These are phyloP conservation scores for Polygonum aviculare DNA, from an alignment of 148 eudicot genomes.

Conservation along the genomic window DNA sequence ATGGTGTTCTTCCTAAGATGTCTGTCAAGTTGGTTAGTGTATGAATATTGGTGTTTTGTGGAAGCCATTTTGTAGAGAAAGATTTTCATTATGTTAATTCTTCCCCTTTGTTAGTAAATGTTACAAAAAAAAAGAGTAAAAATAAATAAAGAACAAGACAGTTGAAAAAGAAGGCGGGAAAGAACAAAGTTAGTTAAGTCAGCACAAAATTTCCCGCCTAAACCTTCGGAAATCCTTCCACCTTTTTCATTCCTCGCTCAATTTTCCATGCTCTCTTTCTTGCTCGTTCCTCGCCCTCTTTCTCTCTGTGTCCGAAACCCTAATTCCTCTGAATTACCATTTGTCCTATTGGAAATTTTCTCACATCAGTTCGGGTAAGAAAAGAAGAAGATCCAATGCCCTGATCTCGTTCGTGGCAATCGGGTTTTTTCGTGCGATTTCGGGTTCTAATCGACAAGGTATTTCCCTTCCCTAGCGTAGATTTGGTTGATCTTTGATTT, in stretches of 20 bases:
- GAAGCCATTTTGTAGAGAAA: no score
- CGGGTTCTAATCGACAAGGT: not conserved
- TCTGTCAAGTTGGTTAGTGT: not conserved
- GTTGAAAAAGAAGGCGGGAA: not conserved
- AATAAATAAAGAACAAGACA: not conserved
- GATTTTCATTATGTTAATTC: no score
- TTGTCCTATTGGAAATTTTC: not conserved
- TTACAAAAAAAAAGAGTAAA: no score
- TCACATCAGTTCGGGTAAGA: not conserved
- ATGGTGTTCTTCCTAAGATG: not conserved
- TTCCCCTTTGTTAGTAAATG: no score
- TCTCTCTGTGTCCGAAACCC: not conserved
- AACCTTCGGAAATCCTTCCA: slow-evolving; percentile 16
- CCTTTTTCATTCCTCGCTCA: not conserved
- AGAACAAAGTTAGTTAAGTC: not conserved
- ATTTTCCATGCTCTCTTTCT: not conserved
- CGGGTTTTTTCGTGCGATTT: not conserved
- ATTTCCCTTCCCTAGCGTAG: not conserved
- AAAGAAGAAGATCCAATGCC: not conserved
- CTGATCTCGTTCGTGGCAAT: not conserved
- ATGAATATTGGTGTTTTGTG: not conserved
- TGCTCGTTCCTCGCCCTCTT: not conserved
- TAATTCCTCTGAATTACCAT: not conserved
- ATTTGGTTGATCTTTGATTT: not conserved
- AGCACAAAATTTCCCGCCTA: slow-evolving; percentile 7